Conservation (phyloP, 176 grass and related monocot species). For the Oryza rufipogon region DNA sequence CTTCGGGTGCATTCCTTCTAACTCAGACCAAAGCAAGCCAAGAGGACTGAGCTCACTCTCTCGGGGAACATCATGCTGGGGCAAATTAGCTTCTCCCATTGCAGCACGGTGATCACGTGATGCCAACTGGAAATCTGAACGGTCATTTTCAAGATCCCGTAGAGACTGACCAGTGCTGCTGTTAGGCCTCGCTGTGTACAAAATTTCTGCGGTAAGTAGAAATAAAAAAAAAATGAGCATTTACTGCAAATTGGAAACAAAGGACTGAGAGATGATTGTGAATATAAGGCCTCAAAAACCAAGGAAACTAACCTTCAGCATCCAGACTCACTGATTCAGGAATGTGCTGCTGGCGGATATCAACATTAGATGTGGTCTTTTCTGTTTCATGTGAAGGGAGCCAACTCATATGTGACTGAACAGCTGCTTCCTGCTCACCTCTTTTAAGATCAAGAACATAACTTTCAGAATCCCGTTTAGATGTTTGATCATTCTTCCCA, state of each 20-base stretch:
- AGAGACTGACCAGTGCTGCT: conserved; percentile 60
- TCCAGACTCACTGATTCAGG: conserved; percentile 54
- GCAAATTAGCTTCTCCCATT: conserved; percentile 54
- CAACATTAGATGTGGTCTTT: conserved; percentile 22
- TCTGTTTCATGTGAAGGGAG: conserved; percentile 30
- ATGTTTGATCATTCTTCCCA: conserved; percentile 38
- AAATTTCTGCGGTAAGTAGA: conserved; percentile 65
- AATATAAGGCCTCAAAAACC: neutral
- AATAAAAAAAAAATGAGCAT: conserved; percentile 26
- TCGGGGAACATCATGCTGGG: conserved; percentile 43
- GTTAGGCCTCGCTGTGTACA: conserved; percentile 67
- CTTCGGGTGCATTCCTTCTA: conserved; percentile 81
- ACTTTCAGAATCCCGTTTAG: conserved; percentile 47
- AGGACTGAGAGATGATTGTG: neutral
- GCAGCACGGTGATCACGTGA: conserved; percentile 40
- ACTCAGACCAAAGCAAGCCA: conserved; percentile 94
- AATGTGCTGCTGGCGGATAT: conserved; percentile 40
- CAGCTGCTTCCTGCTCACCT: conserved; percentile 41
- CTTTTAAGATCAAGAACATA: conserved; percentile 39
- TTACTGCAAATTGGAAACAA: neutral
- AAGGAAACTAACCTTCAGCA: conserved; percentile 59
- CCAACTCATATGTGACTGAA: conserved; percentile 31
- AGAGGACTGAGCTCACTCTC: conserved; percentile 84
- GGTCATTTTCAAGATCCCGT: conserved; percentile 44
- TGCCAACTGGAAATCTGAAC: conserved; percentile 50